These are phyloP conservation scores for Adansonia grandidieri DNA, from an alignment of 441 rosid species.

Conservation along the genomic window DNA sequence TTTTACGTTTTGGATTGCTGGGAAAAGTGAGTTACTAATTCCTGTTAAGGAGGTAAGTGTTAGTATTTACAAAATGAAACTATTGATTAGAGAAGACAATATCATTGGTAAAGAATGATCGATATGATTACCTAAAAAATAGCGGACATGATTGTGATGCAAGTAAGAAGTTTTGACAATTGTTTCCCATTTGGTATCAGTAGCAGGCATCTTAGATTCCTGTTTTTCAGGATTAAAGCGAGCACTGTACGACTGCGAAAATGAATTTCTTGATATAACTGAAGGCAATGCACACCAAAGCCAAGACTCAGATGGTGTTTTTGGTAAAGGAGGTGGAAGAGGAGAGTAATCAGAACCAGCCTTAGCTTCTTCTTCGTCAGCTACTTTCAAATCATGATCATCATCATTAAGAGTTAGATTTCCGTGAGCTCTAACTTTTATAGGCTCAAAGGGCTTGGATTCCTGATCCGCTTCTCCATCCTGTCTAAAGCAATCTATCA, in stretches of 20 bases:
- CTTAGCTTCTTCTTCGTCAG: constrained; percentile 35
- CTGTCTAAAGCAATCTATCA: constrained; percentile 24
- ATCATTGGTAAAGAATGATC: background rate
- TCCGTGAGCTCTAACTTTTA: constrained; percentile 35
- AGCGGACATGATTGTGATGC: constrained; percentile 62
- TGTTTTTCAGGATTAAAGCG: constrained; percentile 46
- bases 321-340: constrained; percentile 69
- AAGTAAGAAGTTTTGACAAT: constrained; percentile 70
- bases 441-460: constrained; percentile 41
- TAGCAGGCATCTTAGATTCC: constrained; percentile 39
- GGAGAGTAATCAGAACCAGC: constrained; percentile 33
- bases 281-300: constrained; percentile 80
- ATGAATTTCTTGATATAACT: constrained; percentile 42
- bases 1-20: constrained; percentile 47
- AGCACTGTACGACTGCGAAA: constrained; percentile 37
- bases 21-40: constrained; percentile 57
- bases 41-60: constrained; percentile 46
- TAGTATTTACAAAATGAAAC: constrained; percentile 2
- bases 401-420: constrained; percentile 29
- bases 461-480: constrained; percentile 37
- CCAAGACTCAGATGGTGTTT: constrained; percentile 94
- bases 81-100: background rate
- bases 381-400: constrained; percentile 34
- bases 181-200: constrained; percentile 80
- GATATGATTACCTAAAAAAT: constrained; percentile 47